Percentiles rank a stretch among this genome's conserved stretches.
These are phyloP conservation scores for Calonectria pteridis DNA, from an alignment of 2,329 filamentous ascomycete species.

Conservation along the genomic window DNA sequence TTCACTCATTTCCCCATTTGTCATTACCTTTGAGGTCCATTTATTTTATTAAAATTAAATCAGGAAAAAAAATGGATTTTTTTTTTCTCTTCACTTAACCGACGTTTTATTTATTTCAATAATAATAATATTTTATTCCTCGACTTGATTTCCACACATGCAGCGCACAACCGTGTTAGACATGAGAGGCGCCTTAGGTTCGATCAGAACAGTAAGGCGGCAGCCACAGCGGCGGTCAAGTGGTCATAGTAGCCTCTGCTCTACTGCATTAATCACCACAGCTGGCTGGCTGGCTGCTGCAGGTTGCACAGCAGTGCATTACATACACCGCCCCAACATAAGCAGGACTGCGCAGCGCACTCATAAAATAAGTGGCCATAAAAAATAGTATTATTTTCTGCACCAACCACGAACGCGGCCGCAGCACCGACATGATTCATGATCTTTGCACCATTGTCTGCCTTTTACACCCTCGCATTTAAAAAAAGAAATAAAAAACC, in stretches of 20 bases:
- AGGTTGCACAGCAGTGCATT: constrained; percentile 4
- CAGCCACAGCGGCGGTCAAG: neutral
- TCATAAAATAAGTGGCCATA: neutral
- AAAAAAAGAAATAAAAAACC: neutral
- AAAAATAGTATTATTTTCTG: neutral
- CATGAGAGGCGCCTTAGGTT: neutral
- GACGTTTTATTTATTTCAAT: constrained; percentile 10
- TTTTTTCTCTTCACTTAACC: neutral
- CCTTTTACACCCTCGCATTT: neutral
- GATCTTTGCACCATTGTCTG: neutral
- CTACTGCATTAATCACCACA: neutral
- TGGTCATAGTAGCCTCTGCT: neutral
- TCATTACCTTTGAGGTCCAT: neutral
- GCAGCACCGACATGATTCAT: neutral
- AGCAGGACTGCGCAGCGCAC: neutral
- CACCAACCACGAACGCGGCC: neutral
- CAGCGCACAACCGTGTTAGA: neutral
- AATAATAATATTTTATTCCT: neutral
- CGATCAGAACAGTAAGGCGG: neutral
- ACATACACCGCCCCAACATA: constrained; percentile 1
- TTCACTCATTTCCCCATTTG: constrained; percentile 9
- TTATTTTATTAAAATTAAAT: neutral
- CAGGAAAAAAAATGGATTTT: neutral
- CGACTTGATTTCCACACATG: neutral
- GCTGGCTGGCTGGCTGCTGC: too few relatives aligned